Evolutionary conservation across 352 stramenopile species (phyloP), one percentile per base, ranked within the genome.

Genomic region (Thalassiosira livingstoniorum): DNA sequence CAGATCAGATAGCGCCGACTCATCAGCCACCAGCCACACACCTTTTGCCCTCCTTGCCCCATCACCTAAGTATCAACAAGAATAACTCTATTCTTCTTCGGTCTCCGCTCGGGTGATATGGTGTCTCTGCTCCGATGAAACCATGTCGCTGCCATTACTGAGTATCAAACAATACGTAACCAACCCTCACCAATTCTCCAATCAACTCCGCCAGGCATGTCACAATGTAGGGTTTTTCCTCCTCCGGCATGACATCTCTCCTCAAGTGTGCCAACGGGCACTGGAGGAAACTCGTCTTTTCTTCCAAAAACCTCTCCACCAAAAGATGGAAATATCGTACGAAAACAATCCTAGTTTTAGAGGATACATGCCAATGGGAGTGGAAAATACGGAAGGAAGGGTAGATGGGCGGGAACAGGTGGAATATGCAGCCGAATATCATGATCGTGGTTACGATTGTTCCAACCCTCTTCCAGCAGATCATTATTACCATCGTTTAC

Each of bases 201-300:
- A 88, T 54, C 68, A 92, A 63, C 85, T 92, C 37, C 75, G 85
- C 2, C 73, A 77, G 51, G 84, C 87, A 61, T 90, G 81, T 55
- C 89, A 93, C 42, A 77, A 75, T 35, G 83, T 91, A 65, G 89
- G 89, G 37, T 93, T 93, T 42, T 92, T 93, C 42, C 64, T 91
- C 13, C 43, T 93, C n/a, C 45, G 81, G 53, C 86, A 91, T 64
- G 79, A 90, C 53, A 80, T 91, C 25, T 63, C 80, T 15, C 25
- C 58, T 31, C 60, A 55, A 39, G 21, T 89, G 0, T 83, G 76
- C 54, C 23, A 80, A 23, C 45, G 13, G 23, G 77, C 78, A 3
- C 58, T 92, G n/a, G 29, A 66, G 21, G 84, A 90, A 81, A 85
- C 83, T 7, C 55, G 63, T 37, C 13, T 64, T 31, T 93, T 93